phyloP scores from a whole-genome alignment of 306 rosid species.

The Fagus sylvatica region DNA sequence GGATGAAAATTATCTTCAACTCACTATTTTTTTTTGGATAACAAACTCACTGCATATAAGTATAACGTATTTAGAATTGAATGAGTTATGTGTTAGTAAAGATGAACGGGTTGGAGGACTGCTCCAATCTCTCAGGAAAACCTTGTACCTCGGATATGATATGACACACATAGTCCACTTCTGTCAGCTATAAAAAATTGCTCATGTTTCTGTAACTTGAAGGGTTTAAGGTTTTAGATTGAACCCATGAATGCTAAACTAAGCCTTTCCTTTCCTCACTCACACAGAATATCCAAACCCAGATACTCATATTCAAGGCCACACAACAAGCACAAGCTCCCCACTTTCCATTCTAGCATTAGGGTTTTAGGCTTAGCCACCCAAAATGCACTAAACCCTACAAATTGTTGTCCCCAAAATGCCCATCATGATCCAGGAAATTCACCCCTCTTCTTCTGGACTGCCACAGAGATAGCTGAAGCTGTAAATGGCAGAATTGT shows the following conservation, averaged over 20 bases:
- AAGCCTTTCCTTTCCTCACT: not conserved
- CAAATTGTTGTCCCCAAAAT: constrained; percentile 3
- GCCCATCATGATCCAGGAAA: not conserved
- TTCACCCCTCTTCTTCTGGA: constrained; percentile 19
- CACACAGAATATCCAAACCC: constrained; percentile 1
- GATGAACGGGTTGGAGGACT: no score
- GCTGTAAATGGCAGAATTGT: constrained; percentile 34
- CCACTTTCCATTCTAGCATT: no score
- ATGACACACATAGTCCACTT: no score
- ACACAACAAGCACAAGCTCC: not conserved
- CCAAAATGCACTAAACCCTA: not conserved
- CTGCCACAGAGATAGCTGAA: constrained; percentile 28
- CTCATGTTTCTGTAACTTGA: not conserved
- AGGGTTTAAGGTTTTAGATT: not conserved
- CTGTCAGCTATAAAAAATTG: no score
- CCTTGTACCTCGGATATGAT: no score
- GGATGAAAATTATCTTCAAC: no score
- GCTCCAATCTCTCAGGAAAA: no score
- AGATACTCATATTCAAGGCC: not conserved
- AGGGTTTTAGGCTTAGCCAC: not conserved
- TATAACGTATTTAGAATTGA: no score
- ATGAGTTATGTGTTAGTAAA: no score
- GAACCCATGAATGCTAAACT: not conserved
- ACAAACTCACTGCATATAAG: no score
- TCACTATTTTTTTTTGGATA: no score